phyloP scores from a whole-genome alignment of 345 rosid species.

The Cardiospermum halicacabum region DNA sequence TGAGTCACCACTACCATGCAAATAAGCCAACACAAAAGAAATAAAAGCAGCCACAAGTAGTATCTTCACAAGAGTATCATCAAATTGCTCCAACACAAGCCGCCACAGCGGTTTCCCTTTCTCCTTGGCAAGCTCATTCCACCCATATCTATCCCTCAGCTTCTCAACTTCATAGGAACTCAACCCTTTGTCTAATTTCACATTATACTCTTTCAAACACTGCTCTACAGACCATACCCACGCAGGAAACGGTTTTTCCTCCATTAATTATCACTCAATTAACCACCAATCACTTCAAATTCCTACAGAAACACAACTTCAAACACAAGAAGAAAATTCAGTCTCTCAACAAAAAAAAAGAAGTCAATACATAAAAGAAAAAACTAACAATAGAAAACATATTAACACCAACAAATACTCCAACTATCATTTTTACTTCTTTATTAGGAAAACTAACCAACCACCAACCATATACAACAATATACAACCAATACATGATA shows the following conservation, averaged over 20 bases:
- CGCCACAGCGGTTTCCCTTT: slow-evolving; percentile 86
- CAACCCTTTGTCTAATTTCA: slow-evolving; percentile 65
- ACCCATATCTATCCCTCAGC: slow-evolving; percentile 58
- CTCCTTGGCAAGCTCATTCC: slow-evolving; percentile 85
- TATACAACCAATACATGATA: too few species aligned
- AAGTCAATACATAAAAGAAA: not conserved
- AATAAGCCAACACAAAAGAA: slow-evolving; percentile 74
- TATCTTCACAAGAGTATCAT: slow-evolving; percentile 86
- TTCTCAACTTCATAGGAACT: slow-evolving; percentile 55
- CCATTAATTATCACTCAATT: slow-evolving; percentile 40
- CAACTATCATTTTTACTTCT: not conserved
- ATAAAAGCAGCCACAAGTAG: slow-evolving; percentile 82
- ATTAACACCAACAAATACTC: not conserved
- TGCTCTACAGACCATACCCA: slow-evolving; percentile 84
- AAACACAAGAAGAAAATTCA: slow-evolving; percentile 7
- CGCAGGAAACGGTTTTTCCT: slow-evolving; percentile 63
- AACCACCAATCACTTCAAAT: slow-evolving; percentile 2
- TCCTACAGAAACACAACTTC: slow-evolving; percentile 5
- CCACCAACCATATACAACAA: slow-evolving; percentile 1
- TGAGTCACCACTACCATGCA: slow-evolving; percentile 47
- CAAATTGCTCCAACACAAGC: slow-evolving; percentile 72
- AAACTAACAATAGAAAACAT: not conserved
- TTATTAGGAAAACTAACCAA: not conserved
- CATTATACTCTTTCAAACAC: slow-evolving; percentile 64
- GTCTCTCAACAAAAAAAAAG: not conserved